Evolutionary conservation across 139 green algal genomes (phyloP).

Genomic region (Penium margaritaceum): DNA sequence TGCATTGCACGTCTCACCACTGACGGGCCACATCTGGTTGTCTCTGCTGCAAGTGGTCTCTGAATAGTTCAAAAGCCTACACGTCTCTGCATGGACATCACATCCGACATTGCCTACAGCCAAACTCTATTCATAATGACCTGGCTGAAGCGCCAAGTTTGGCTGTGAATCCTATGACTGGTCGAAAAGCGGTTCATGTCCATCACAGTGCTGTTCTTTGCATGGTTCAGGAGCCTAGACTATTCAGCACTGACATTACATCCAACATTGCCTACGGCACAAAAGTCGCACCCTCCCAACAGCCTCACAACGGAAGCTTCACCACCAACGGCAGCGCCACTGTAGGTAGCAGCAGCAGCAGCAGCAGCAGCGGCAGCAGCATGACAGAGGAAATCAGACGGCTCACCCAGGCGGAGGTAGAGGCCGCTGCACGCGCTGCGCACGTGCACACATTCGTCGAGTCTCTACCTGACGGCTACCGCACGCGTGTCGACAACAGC

Average conservation of each 20-base stretch:
- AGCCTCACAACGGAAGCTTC: no score
- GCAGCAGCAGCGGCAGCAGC: no score
- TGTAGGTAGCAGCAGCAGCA: no score
- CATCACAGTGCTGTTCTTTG: not conserved
- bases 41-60: not conserved
- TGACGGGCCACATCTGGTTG: no score
- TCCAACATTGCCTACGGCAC: constrained; percentile 77
- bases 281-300: no score
- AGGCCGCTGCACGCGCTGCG: constrained; percentile 60
- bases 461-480: constrained; percentile 60
- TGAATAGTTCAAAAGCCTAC: not conserved
- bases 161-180: not conserved
- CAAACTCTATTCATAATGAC: constrained; percentile 1
- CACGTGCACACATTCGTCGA: constrained; percentile 75
- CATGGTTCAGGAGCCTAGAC: constrained; percentile 45
- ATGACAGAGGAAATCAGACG: not conserved
- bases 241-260: constrained; percentile 75
- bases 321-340: no score
- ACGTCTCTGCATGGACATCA: not conserved
- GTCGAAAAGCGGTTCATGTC: not conserved
- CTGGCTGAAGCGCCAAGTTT: not conserved
- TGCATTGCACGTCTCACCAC: no score
- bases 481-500: constrained; percentile 51
- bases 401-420: constrained; percentile 43
- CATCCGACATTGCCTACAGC: not conserved